Percentiles rank a stretch among this genome's conserved stretches.
Conservation (phyloP, 2,329 filamentous ascomycete species). For the Fusarium luffae region DNA sequence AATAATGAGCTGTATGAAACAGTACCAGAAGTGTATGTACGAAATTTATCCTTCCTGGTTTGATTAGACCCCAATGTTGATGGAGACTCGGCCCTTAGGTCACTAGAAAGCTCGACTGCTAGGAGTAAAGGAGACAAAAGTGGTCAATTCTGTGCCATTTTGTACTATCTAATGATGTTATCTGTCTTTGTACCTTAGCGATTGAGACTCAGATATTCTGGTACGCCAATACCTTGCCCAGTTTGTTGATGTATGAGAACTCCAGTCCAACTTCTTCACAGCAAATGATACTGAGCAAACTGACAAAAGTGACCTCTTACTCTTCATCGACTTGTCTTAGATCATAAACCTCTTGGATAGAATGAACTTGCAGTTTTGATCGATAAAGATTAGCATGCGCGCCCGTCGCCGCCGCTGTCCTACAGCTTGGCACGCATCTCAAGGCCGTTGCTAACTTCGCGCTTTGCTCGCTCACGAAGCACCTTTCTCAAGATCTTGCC, state of each 20-base stretch:
- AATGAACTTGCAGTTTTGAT: background rate
- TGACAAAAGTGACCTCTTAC: background rate
- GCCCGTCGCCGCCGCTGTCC: constrained; percentile 40
- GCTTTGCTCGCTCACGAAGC: constrained; percentile 66
- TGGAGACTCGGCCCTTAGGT: background rate
- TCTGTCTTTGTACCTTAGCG: background rate
- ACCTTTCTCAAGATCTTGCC: constrained; percentile 74
- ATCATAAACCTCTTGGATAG: background rate
- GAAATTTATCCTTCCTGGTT: background rate
- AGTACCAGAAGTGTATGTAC: background rate
- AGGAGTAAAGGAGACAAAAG: no score
- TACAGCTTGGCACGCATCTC: constrained; percentile 48
- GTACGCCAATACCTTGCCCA: background rate
- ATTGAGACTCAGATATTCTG: background rate
- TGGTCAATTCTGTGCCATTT: no score
- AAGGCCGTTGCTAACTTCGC: constrained; percentile 59
- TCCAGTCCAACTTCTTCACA: background rate
- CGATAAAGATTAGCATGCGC: constrained; percentile 38
- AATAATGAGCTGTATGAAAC: background rate
- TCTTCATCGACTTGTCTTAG: background rate
- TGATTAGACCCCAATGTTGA: background rate
- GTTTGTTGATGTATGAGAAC: constrained; percentile 1
- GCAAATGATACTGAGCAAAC: background rate
- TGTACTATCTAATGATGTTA: background rate
- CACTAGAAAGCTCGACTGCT: background rate